These are phyloP conservation scores for Eutypella sp. DNA, from an alignment of 2,329 filamentous ascomycete genomes.

Conservation along the genomic window DNA sequence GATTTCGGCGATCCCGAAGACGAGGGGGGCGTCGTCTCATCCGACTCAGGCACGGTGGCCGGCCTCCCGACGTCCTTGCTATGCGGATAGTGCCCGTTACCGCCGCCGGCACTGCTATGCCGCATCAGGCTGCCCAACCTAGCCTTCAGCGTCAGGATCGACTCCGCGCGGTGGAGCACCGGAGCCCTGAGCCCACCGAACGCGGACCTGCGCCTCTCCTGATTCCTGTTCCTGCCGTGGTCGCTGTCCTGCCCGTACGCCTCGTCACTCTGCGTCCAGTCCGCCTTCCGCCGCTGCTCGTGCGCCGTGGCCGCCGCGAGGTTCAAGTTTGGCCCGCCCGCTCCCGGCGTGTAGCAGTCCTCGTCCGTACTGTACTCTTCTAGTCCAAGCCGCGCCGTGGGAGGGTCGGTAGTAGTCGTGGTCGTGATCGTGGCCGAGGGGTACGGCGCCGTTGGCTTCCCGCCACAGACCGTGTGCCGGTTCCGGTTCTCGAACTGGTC, in stretches of 20 bases:
- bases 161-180: constrained; percentile 40
- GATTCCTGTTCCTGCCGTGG: constrained; percentile 4
- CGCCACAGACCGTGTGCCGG: neutral
- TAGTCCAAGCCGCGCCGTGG: too few relatives aligned
- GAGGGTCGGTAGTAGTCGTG: too few relatives aligned
- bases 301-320: constrained; percentile 20
- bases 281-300: constrained; percentile 39
- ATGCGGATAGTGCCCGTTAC: constrained; percentile 8
- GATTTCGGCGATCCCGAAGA: constrained; percentile 22
- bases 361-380: constrained; percentile 2
- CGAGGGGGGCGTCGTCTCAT: constrained; percentile 7
- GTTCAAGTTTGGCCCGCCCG: constrained; percentile 21
- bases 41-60: too few relatives aligned
- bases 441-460: neutral
- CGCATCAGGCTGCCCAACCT: constrained; percentile 32
- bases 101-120: too few relatives aligned
- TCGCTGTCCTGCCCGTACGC: constrained; percentile 11
- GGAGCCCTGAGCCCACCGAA: too few relatives aligned
- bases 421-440: too few relatives aligned
- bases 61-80: constrained; percentile 21
- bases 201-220: constrained; percentile 5
- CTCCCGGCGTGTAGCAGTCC: constrained; percentile 14
- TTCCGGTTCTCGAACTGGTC: constrained; percentile 29
- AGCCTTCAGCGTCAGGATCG: constrained; percentile 44
- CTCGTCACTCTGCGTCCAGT: constrained; percentile 58